These are phyloP conservation scores for Globisporangium acanthophoron DNA, from an alignment of 352 stramenopile genomes.

Conservation along the genomic window DNA sequence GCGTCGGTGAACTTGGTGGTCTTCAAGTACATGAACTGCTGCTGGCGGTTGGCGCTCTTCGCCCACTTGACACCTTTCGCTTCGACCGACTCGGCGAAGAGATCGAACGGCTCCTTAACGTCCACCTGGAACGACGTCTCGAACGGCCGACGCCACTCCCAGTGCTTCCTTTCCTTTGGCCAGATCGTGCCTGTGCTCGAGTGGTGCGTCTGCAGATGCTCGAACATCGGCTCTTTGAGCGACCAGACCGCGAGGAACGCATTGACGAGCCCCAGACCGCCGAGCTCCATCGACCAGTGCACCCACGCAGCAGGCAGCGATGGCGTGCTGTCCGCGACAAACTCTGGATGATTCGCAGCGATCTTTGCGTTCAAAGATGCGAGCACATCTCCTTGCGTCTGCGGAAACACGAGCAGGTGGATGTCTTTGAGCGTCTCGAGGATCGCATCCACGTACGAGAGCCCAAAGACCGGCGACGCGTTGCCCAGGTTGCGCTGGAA, in stretches of 20 bases:
- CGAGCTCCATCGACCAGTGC: conserved; percentile 33
- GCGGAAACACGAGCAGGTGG: conserved; percentile 26
- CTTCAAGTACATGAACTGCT: conserved; percentile 23
- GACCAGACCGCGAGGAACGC: conserved; percentile 36
- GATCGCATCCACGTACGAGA: conserved; percentile 18
- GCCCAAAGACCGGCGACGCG: conserved; percentile 25
- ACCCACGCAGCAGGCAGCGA: conserved; percentile 28
- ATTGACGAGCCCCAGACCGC: conserved; percentile 37
- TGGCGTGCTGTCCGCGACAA: neutral
- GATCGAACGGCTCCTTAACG: conserved; percentile 20
- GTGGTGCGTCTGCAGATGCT: conserved; percentile 21
- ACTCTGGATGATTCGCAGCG: conserved; percentile 6
- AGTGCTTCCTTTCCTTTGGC: conserved; percentile 28
- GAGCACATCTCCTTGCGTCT: conserved; percentile 29
- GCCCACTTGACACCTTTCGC: conserved; percentile 18
- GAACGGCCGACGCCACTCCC: conserved; percentile 35
- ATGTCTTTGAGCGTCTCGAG: conserved; percentile 28
- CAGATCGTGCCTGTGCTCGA: conserved; percentile 16
- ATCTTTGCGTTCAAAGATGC: conserved; percentile 22
- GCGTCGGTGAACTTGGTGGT: conserved; percentile 19
- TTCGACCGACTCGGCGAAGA: conserved; percentile 24
- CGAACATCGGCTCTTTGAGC: conserved; percentile 19
- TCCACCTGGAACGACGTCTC: conserved; percentile 14
- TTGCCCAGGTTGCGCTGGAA: conserved; percentile 45
- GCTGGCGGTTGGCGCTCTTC: conserved; percentile 1